Evolutionary conservation across 2,329 filamentous ascomycete genomes (phyloP), one percentile per base, ranked within the genome.

Genomic region (Scedosporium boydii): DNA sequence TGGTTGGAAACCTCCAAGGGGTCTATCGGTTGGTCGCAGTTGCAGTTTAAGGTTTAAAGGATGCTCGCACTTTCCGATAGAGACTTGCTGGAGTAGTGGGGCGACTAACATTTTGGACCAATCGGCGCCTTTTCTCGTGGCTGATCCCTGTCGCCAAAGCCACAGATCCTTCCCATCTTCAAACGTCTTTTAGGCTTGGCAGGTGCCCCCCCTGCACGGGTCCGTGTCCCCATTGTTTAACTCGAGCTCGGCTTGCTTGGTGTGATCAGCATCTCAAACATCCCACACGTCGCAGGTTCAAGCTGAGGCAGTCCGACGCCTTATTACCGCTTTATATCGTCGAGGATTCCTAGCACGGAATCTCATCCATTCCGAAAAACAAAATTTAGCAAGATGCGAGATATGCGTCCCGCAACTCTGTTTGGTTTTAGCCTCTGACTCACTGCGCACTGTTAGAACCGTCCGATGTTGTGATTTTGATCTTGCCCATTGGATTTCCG

Each of bases 21-120:
- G 59, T 48, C 59, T 29, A 23, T 34, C 34, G 29, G 9, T 38
- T 56, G 59, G 59, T 61, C 59, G 48, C 59, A 61, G 48, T 51
- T 56, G 59, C 59, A 61, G 59, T 61, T 61, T 61, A 61, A 61
- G 59, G 59, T 61, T 59, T 26, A 56, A 41, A 56, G 48, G 59
- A 61, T 42, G 59, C 46, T 44, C 48, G 27, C 59, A 29, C 44
- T 53, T 60, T 60, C 44, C 42, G 46, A 42, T 29, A 6, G 10
- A 14, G 5, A 10, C 21, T 9, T 46, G 7, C 23, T 51, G 42
- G 48, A 38, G n/a, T 41, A 55, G 48, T 61, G 59, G 59, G 59
- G 48, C 59, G 12, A 7, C 6, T 27, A 16, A 16, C 12, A 14
- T 3, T 41, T 23, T 18, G 14, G 4, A 10, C 59, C 59, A 61